A percentile compares a stretch with the other conserved stretches of the same genome.
These are phyloP conservation scores for Lotus japonicus DNA, from an alignment of 306 rosid genomes.

Conservation along the genomic window DNA sequence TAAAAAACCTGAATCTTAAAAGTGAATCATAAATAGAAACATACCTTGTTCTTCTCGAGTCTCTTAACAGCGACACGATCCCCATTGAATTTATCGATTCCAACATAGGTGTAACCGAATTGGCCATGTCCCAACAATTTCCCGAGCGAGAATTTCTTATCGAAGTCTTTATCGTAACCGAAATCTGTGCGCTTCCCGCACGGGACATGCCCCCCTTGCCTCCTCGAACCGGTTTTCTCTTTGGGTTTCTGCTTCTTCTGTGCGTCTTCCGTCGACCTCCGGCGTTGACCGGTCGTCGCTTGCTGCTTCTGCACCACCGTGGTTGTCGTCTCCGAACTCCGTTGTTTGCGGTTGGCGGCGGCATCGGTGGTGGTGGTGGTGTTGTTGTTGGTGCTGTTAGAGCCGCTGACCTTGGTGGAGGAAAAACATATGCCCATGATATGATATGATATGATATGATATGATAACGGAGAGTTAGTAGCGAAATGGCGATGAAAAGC, in stretches of 20 bases:
- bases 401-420: constrained; percentile 46
- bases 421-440: constrained; percentile 64
- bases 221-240: constrained; percentile 24
- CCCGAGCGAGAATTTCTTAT: constrained; percentile 57
- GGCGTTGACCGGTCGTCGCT: constrained; percentile 24
- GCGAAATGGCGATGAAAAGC: constrained; percentile 22
- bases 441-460: too few species aligned
- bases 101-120: constrained; percentile 93
- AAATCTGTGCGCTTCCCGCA: constrained; percentile 97
- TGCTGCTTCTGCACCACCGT: neutral
- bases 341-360: constrained; percentile 21
- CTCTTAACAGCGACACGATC: constrained; percentile 95
- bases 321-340: constrained; percentile 8
- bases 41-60: constrained; percentile 89
- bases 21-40: neutral
- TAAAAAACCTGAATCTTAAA: too few species aligned
- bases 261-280: constrained; percentile 24
- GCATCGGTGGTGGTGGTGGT: neutral
- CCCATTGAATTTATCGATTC: constrained; percentile 65
- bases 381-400: constrained; percentile 38
- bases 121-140: constrained; percentile 95
- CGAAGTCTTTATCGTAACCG: constrained; percentile 77
- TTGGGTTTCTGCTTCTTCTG: constrained; percentile 31
- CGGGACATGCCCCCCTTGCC: constrained; percentile 43
- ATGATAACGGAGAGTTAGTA: too few species aligned